Base-by-base conservation (phyloP, 208 protist species). In the Tetramitus jugosus region DNA sequence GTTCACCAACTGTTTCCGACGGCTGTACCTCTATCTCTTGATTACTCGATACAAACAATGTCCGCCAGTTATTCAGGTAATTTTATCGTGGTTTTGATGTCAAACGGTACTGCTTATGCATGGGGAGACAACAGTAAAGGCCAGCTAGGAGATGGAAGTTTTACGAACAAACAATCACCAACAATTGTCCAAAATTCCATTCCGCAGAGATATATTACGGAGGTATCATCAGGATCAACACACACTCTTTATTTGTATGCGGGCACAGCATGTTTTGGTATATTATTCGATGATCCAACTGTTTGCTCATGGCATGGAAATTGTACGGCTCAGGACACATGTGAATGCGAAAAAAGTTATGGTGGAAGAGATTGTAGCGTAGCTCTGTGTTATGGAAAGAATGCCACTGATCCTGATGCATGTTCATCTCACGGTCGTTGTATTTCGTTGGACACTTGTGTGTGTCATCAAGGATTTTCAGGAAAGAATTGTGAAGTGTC, bases 191-290 rank as follows among this genome's bases (percentile, higher is more conserved):
- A n/a, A n/a, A n/a, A n/a, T n/a, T n/a, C n/a, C n/a, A n/a, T n/a
- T n/a, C n/a, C n/a, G n/a, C n/a, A n/a, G n/a, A n/a, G n/a, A n/a
- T n/a, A n/a, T n/a, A n/a, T n/a, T n/a, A n/a, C n/a, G n/a, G n/a
- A n/a, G n/a, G n/a, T n/a, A n/a, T n/a, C n/a, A n/a, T n/a, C n/a
- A n/a, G n/a, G n/a, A n/a, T n/a, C n/a, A n/a, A n/a, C n/a, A n/a
- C n/a, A n/a, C n/a, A n/a, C n/a, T n/a, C n/a, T n/a, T n/a, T n/a
- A n/a, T n/a, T n/a, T n/a, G n/a, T n/a, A n/a, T n/a, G n/a, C n/a
- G n/a, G n/a, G n/a, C n/a, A n/a, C n/a, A n/a, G n/a, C n/a, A 8
- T 74, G 67, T 53, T 20, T n/a, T 74, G 67, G 67, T 37, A 37
- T 39, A 26, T 33, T 7, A 1, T 52, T 39, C 0, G 35, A 56